phyloP scores from a whole-genome alignment of 1,284 basidiomycete species.

The Papiliotrema flavescens region DNA sequence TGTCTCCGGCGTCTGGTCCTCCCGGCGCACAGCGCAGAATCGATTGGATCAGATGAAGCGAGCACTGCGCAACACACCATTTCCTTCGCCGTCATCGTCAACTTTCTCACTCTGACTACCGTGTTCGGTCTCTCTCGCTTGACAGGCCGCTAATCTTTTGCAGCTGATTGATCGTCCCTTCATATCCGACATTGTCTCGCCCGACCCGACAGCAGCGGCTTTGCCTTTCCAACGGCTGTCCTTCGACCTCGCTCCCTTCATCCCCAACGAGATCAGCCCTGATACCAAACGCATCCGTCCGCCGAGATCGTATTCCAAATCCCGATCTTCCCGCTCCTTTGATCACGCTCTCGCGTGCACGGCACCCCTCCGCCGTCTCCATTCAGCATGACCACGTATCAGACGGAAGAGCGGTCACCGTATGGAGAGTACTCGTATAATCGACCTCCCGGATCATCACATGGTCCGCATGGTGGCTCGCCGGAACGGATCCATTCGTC shows the following conservation, averaged over 20 bases:
- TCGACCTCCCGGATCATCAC: slow-evolving; percentile 1
- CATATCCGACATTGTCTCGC: background rate
- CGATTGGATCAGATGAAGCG: background rate
- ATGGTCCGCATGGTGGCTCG: background rate
- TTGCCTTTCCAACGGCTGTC: background rate
- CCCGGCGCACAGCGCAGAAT: too few species aligned
- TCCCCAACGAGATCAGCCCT: too few species aligned
- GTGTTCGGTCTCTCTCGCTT: too few species aligned
- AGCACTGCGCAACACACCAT: too few species aligned
- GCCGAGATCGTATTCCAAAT: too few species aligned
- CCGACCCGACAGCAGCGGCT: background rate
- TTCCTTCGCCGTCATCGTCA: too few species aligned
- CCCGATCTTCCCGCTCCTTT: background rate
- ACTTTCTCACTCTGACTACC: too few species aligned
- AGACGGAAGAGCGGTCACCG: slow-evolving; percentile 1
- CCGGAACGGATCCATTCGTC: slow-evolving; percentile 1
- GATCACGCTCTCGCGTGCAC: background rate
- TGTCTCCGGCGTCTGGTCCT: too few species aligned
- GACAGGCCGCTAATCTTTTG: too few species aligned
- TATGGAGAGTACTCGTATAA: background rate
- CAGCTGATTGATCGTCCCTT: background rate
- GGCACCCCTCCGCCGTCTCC: background rate
- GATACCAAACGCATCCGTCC: too few species aligned
- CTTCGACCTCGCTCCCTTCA: too few species aligned
- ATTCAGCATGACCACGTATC: slow-evolving; percentile 4